Evolutionary conservation across 2,329 filamentous ascomycete species (phyloP).

Genomic region (Epichloe bromicola): DNA sequence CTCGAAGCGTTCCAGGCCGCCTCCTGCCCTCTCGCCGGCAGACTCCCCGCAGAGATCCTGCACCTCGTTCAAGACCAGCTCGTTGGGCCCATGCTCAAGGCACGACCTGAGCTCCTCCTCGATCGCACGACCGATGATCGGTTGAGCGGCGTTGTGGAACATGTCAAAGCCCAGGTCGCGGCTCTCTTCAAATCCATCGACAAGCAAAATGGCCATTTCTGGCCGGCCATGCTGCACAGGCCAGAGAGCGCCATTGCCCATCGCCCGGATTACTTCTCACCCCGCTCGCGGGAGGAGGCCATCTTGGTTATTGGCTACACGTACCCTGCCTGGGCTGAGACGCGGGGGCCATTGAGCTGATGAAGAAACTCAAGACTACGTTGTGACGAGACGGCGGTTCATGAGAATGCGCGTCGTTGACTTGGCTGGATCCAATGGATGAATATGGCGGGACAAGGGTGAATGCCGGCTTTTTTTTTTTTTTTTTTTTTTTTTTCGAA

Average conservation of each 20-base stretch:
- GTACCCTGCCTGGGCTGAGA: slow-evolving; percentile 3
- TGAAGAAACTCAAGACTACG: neutral
- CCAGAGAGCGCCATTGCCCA: neutral
- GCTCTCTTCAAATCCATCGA: slow-evolving; percentile 7
- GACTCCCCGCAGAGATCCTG: slow-evolving; percentile 11
- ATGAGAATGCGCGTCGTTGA: no score
- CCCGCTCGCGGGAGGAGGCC: neutral
- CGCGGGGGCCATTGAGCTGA: neutral
- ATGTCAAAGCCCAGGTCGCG: slow-evolving; percentile 8
- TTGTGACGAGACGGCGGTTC: no score
- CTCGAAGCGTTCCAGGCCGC: slow-evolving; percentile 10
- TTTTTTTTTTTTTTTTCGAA: no score
- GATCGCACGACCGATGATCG: neutral
- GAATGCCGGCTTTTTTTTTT: no score
- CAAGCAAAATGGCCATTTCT: slow-evolving; percentile 10
- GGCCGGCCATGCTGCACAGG: slow-evolving; percentile 8
- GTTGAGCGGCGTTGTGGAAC: neutral
- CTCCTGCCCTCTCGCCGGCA: slow-evolving; percentile 1
- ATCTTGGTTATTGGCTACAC: neutral
- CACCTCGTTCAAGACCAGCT: slow-evolving; percentile 10
- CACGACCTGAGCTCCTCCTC: slow-evolving; percentile 6
- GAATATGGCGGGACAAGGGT: no score
- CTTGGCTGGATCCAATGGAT: no score
- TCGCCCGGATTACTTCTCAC: slow-evolving; percentile 1
- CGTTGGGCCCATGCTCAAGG: slow-evolving; percentile 2